Evolutionary conservation across 139 green algal species (phyloP).

Genomic region (Chlamydomonas urium): DNA sequence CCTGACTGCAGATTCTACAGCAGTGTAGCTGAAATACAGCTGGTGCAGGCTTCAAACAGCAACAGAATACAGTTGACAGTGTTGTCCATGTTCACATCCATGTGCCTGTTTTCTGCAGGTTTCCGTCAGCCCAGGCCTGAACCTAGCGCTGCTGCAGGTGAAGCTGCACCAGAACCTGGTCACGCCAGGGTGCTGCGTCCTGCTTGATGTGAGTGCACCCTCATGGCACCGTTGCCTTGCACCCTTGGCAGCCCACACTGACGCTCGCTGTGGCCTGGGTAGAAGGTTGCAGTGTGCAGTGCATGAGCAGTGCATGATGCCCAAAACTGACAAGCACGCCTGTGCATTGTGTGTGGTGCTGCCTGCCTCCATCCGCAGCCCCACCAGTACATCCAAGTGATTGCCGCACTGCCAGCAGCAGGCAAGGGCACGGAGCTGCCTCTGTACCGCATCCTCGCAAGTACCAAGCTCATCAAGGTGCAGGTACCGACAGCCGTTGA

Average conservation of each 20-base stretch:
- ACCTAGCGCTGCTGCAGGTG: neutral
- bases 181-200: neutral
- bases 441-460: no score
- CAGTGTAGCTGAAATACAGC: neutral
- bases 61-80: no score
- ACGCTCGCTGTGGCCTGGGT: neutral
- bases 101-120: no score
- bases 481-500: no score
- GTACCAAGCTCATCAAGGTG: no score
- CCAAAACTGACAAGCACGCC: neutral
- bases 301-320: neutral
- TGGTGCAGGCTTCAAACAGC: neutral
- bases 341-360: no score
- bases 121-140: neutral
- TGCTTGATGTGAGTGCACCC: neutral
- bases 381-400: no score
- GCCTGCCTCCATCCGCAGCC: no score
- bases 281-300: neutral
- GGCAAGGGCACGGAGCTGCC: no score
- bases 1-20: neutral
- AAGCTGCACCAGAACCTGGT: neutral
- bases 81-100: no score
- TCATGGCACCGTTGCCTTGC: neutral
- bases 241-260: neutral
- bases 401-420: no score